phyloP scores from a whole-genome alignment of 108 stramenopile species.

The Skeletonema potamos region DNA sequence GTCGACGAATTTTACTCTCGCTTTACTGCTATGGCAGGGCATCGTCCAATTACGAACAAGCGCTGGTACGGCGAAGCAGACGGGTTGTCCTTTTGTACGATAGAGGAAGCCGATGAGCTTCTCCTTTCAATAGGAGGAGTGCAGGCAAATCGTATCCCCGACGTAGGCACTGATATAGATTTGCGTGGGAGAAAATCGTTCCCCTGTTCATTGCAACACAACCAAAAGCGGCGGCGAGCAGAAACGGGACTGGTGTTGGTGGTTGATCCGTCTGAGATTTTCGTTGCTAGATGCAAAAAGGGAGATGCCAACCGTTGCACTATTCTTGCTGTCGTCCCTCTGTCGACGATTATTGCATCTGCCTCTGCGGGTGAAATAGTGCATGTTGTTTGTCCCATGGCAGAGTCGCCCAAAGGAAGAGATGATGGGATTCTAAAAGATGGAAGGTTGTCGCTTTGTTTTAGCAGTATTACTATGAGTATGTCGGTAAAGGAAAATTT shows the following conservation, averaged over 20 bases:
- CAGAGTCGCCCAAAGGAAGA: constrained; percentile 37
- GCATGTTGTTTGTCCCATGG: neutral
- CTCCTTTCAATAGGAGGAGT: constrained; percentile 58
- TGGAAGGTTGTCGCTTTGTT: constrained; percentile 74
- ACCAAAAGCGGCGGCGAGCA: neutral
- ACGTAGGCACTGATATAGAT: constrained; percentile 65
- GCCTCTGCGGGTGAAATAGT: neutral
- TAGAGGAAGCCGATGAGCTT: constrained; percentile 64
- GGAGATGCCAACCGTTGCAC: constrained; percentile 48
- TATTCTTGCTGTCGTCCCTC: constrained; percentile 49
- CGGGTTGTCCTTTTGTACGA: constrained; percentile 21
- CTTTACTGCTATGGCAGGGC: constrained; percentile 9
- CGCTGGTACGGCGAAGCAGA: constrained; percentile 27
- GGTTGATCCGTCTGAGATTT: constrained; percentile 72
- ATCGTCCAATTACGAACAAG: constrained; percentile 4
- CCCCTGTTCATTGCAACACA: constrained; percentile 31
- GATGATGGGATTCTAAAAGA: constrained; percentile 39
- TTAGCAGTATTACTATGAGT: constrained; percentile 53
- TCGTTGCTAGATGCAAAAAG: constrained; percentile 48
- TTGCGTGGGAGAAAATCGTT: constrained; percentile 73
- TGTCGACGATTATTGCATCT: constrained; percentile 63
- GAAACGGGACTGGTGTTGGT: constrained; percentile 44
- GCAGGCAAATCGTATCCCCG: constrained; percentile 28
- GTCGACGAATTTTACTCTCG: constrained; percentile 38
- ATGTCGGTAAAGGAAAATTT: constrained; percentile 64